Evolutionary conservation across 1,139 yeast species (phyloP).

Genomic region (Taphrina deformans): DNA sequence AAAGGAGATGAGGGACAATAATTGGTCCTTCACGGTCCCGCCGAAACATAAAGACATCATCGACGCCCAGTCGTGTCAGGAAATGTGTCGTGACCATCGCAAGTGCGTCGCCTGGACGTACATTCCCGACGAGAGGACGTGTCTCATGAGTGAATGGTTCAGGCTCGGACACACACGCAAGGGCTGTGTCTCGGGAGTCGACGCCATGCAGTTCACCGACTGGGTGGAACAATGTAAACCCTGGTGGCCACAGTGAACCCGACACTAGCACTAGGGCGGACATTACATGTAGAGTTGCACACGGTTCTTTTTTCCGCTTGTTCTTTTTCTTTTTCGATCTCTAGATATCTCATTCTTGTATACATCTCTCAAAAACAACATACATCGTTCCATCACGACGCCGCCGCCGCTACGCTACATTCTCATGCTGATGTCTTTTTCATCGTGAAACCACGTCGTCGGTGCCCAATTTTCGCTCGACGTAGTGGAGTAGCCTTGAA

Average conservation of each 20-base stretch:
- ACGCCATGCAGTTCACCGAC: constrained; percentile 10
- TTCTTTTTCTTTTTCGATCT: neutral
- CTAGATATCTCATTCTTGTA: neutral
- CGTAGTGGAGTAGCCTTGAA: constrained; percentile 1
- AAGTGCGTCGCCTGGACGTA: constrained; percentile 27
- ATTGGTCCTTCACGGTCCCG: constrained; percentile 9
- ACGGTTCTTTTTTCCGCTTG: no score
- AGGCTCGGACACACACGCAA: constrained; percentile 12
- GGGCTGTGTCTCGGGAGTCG: constrained; percentile 11
- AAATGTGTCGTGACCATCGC: constrained; percentile 11
- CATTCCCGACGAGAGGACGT: constrained; percentile 3
- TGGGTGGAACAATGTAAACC: neutral
- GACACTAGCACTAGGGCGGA: no score
- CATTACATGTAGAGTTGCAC: no score
- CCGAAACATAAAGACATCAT: neutral
- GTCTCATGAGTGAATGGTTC: constrained; percentile 25
- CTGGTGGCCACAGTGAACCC: constrained; percentile 8
- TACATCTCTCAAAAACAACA: no score
- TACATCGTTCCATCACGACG: no score
- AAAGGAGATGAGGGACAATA: neutral
- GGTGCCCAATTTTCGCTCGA: neutral
- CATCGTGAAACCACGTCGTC: neutral
- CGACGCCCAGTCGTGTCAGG: constrained; percentile 8
- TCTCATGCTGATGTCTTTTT: neutral
- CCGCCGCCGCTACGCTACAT: neutral